Evolutionary conservation across 2,329 filamentous ascomycete species (phyloP).

Genomic region (Onygenales sp.): DNA sequence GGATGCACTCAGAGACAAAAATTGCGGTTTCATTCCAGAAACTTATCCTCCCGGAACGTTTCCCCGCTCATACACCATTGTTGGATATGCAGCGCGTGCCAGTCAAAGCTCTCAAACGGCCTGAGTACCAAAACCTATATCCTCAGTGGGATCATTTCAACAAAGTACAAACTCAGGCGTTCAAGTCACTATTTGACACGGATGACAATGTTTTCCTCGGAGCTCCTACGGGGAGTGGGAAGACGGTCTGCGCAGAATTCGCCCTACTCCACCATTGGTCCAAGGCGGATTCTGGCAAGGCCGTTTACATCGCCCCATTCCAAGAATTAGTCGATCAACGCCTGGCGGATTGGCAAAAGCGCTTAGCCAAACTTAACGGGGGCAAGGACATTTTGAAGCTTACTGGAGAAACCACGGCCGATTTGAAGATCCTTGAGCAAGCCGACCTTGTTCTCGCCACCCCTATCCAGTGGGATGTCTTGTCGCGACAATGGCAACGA

Average conservation of each 20-base stretch:
- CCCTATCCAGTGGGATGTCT: conserved; percentile 87
- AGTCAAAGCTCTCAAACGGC: conserved; percentile 75
- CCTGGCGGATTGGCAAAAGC: conserved; percentile 74
- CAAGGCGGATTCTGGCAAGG: conserved; percentile 59
- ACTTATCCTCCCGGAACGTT: conserved; percentile 86
- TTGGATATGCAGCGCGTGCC: conserved; percentile 87
- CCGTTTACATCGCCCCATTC: conserved; percentile 90
- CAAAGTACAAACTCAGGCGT: conserved; percentile 93
- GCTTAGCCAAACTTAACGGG: conserved; percentile 61
- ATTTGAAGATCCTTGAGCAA: conserved; percentile 77
- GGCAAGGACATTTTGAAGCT: conserved; percentile 89
- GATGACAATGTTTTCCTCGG: conserved; percentile 92
- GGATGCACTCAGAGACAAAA: conserved; percentile 97
- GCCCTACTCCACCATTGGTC: conserved; percentile 83
- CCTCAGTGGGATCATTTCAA: conserved; percentile 84
- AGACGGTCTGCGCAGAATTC: conserved; percentile 95
- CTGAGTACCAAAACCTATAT: conserved; percentile 74
- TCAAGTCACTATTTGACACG: conserved; percentile 82
- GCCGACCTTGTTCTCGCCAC: conserved; percentile 89
- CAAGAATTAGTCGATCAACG: conserved; percentile 83
- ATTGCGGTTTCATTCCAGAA: conserved; percentile 92
- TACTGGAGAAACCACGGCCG: conserved; percentile 82
- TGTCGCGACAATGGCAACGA: conserved; percentile 93
- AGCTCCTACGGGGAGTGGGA: conserved; percentile 88
- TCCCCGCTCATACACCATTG: conserved; percentile 85